These are phyloP conservation scores for Dryas octopetala DNA, from an alignment of 306 rosid species.

Conservation along the genomic window DNA sequence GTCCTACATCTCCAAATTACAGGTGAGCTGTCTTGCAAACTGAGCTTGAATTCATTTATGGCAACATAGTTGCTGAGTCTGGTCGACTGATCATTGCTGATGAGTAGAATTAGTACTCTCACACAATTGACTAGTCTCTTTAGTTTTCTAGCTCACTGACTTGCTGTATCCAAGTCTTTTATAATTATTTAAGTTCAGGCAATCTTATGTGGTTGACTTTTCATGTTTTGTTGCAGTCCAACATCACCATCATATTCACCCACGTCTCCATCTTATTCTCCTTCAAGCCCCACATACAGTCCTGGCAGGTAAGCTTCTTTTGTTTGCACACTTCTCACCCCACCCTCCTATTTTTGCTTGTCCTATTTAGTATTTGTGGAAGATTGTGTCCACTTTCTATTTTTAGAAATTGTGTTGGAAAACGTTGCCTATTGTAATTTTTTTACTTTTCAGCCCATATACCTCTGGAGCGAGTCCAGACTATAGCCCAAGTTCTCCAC, in stretches of 20 bases:
- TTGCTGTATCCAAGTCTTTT: neutral
- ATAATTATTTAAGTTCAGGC: neutral
- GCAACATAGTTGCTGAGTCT: neutral
- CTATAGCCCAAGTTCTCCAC: slow-evolving; percentile 92
- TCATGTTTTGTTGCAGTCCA: slow-evolving; percentile 56
- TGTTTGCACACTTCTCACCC: neutral
- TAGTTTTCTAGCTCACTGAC: neutral
- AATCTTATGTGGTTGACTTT: slow-evolving; percentile 20
- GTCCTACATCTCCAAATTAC: slow-evolving; percentile 95
- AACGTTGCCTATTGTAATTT: neutral
- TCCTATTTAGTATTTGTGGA: neutral
- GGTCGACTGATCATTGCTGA: neutral
- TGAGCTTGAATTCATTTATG: neutral
- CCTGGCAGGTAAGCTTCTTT: slow-evolving; percentile 79
- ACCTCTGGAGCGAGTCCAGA: slow-evolving; percentile 86
- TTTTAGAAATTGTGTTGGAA: neutral
- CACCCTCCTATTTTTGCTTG: neutral
- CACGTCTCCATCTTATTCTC: slow-evolving; percentile 94
- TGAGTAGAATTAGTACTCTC: neutral
- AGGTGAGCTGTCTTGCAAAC: slow-evolving; percentile 49
- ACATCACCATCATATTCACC: slow-evolving; percentile 98
- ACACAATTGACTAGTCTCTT: neutral
- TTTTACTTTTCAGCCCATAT: slow-evolving; percentile 61
- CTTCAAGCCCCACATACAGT: slow-evolving; percentile 94
- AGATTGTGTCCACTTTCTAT: neutral